phyloP scores from a whole-genome alignment of 2,329 filamentous ascomycete genomes.

The Zasmidium cellare region DNA sequence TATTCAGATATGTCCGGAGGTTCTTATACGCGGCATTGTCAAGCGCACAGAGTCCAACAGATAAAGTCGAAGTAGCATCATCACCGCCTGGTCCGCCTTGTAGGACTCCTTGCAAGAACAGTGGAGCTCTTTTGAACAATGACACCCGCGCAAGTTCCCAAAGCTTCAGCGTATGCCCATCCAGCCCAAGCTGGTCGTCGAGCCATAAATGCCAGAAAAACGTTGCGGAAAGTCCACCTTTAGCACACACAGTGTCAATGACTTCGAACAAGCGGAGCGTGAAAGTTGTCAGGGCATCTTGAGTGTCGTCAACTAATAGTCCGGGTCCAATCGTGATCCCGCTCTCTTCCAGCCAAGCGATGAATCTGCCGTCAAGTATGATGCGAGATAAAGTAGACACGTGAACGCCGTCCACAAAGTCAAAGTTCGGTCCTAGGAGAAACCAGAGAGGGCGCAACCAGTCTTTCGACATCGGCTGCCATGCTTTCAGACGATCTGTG shows the following conservation, averaged over 20 bases:
- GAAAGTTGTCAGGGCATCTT: not conserved
- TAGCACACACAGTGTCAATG: not conserved
- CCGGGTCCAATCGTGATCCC: not conserved
- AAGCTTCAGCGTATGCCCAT: not conserved
- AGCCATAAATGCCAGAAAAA: not conserved
- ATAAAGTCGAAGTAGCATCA: not conserved
- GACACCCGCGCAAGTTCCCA: not conserved
- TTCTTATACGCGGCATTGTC: not conserved
- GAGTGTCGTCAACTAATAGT: not conserved
- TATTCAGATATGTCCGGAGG: not conserved
- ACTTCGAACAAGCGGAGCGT: not conserved
- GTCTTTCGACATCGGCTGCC: constrained; percentile 1
- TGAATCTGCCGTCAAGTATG: not conserved
- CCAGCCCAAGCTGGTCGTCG: constrained; percentile 1
- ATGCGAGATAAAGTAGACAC: not conserved
- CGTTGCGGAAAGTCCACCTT: not conserved
- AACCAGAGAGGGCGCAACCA: not conserved
- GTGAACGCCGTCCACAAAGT: not conserved
- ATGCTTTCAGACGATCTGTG: not conserved
- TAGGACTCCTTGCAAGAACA: not conserved
- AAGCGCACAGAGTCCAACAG: not conserved
- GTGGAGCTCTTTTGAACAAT: not conserved
- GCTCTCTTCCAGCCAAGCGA: not conserved
- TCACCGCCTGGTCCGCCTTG: not conserved
- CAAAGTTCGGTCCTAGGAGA: constrained; percentile 1